Evolutionary conservation across 495 filamentous ascomycete species (phyloP).

Genomic region (Hypomontagnella monticulosa): DNA sequence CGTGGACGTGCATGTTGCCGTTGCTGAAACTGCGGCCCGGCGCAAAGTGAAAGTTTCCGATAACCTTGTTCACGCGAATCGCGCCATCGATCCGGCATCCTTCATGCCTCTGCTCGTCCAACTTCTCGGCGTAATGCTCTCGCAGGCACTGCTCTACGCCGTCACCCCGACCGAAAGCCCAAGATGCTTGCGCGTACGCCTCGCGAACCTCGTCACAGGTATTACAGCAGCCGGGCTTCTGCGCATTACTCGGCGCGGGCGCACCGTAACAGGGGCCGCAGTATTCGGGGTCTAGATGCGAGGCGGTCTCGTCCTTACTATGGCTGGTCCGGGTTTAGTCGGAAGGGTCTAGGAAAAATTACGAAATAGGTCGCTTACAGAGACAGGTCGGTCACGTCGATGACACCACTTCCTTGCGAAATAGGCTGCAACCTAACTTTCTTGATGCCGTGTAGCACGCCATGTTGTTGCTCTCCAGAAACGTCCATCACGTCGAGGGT

Average conservation of each 20-base stretch:
- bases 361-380: conserved; percentile 64
- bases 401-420: conserved; percentile 78
- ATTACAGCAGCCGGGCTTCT: conserved; percentile 88
- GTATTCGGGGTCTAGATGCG: conserved; percentile 89
- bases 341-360: not conserved
- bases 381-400: conserved; percentile 76
- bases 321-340: conserved; percentile 56
- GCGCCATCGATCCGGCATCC: conserved; percentile 95
- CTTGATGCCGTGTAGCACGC: conserved; percentile 88
- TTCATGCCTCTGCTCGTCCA: conserved; percentile 87
- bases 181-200: conserved; percentile 85
- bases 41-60: conserved; percentile 99
- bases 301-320: conserved; percentile 68
- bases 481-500: conserved; percentile 99
- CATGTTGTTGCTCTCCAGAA: conserved; percentile 92
- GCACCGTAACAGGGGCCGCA: conserved; percentile 95
- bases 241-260: conserved; percentile 69
- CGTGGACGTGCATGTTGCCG: conserved; percentile 96
- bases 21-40: conserved; percentile 93
- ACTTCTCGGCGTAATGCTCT: conserved; percentile 88
- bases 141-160: conserved; percentile 95
- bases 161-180: conserved; percentile 93
- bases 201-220: conserved; percentile 97
- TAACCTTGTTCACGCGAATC: conserved; percentile 95
- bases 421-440: conserved; percentile 81